Conservation (phyloP, 1,284 basidiomycete genomes). For the Cerrena zonata region DNA sequence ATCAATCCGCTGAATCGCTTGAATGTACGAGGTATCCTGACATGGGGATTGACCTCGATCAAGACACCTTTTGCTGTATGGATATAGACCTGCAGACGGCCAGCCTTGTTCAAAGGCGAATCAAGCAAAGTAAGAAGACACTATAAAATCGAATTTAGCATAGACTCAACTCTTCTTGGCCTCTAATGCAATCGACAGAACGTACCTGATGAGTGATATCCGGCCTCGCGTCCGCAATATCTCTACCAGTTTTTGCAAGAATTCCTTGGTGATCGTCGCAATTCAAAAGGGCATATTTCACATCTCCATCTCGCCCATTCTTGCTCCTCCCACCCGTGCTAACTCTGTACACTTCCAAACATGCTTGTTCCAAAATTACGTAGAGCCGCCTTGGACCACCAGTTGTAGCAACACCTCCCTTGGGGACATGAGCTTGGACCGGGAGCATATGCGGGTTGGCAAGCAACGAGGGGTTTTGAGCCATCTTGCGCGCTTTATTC, state of each 20-base stretch:
- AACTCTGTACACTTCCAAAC: slow-evolving; percentile 91
- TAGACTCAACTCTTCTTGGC: too few species aligned
- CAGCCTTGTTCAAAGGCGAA: slow-evolving; percentile 97
- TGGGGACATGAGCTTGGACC: slow-evolving; percentile 73
- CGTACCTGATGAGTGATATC: slow-evolving; percentile 97
- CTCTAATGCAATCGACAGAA: slow-evolving; percentile 9
- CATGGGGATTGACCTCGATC: slow-evolving; percentile 97
- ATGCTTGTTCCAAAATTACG: slow-evolving; percentile 90
- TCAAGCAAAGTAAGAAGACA: slow-evolving; percentile 95
- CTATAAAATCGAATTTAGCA: slow-evolving; percentile 33
- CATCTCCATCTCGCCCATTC: slow-evolving; percentile 61
- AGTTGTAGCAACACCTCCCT: slow-evolving; percentile 37
- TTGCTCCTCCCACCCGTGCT: slow-evolving; percentile 52
- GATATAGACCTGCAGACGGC: slow-evolving; percentile 94
- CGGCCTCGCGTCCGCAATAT: slow-evolving; percentile 95
- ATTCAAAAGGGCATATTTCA: slow-evolving; percentile 95
- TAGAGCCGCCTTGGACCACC: slow-evolving; percentile 78
- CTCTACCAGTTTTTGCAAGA: slow-evolving; percentile 92
- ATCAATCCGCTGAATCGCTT: slow-evolving; percentile 98
- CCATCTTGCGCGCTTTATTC: slow-evolving; percentile 43
- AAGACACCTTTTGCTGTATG: slow-evolving; percentile 95
- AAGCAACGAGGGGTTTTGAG: slow-evolving; percentile 25
- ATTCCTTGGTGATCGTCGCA: slow-evolving; percentile 99
- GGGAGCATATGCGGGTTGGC: slow-evolving; percentile 78
- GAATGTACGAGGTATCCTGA: slow-evolving; percentile 95